Evolutionary conservation across 768 basidiomycete species (phyloP).

Genomic region (Leccinum disarticulatum): DNA sequence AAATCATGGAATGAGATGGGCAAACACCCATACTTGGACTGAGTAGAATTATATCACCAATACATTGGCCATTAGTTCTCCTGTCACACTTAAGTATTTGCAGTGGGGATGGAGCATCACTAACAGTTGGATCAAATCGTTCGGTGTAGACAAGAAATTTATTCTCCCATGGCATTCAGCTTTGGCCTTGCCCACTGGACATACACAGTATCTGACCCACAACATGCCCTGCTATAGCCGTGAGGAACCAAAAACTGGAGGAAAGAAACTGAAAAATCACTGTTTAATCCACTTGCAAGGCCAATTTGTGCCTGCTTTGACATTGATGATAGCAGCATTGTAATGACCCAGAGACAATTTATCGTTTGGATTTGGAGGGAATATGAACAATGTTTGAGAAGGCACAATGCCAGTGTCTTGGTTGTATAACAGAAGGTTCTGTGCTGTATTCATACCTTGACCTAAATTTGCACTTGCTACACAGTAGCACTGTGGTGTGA

Average conservation of each 20-base stretch:
- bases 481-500: background rate
- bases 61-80: background rate
- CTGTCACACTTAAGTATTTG: background rate
- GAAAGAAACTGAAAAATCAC: background rate
- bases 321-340: background rate
- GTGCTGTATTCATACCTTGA: background rate
- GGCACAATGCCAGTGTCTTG: background rate
- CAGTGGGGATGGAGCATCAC: background rate
- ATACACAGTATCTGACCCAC: background rate
- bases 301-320: background rate
- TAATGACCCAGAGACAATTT: background rate
- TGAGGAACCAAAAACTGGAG: background rate
- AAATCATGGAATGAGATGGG: background rate
- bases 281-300: background rate
- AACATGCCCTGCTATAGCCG: background rate
- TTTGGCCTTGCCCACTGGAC: background rate
- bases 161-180: background rate
- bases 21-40: background rate
- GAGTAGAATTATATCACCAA: background rate
- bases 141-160: background rate
- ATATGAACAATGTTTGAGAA: background rate
- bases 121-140: background rate
- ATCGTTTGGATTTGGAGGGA: background rate
- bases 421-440: background rate
- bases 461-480: background rate